Evolutionary conservation across 2,329 filamentous ascomycete genomes (phyloP).

Genomic region (Aspergillus sp.): DNA sequence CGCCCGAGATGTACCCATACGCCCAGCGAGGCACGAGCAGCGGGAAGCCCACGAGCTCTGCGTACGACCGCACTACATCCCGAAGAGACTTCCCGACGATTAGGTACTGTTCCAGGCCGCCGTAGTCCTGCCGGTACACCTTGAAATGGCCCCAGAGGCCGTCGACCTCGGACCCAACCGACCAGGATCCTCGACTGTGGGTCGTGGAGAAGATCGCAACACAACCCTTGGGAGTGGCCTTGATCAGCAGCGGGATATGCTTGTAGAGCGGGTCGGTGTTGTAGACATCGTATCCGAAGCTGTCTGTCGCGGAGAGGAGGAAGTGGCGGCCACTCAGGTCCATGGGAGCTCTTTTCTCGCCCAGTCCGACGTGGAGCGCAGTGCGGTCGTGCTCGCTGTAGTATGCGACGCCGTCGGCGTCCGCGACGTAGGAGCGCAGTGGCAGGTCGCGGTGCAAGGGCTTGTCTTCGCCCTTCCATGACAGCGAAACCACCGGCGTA

Average conservation of each 20-base stretch:
- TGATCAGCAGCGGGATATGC: conserved; percentile 71
- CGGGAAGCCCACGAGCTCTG: conserved; percentile 66
- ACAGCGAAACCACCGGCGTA: conserved; percentile 59
- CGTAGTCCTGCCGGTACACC: conserved; percentile 69
- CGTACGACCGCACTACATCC: conserved; percentile 66
- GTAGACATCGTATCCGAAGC: conserved; percentile 71
- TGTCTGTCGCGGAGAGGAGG: conserved; percentile 66
- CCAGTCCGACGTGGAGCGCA: conserved; percentile 67
- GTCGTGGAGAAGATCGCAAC: conserved; percentile 68
- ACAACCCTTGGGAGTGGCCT: conserved; percentile 62
- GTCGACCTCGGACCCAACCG: conserved; percentile 70
- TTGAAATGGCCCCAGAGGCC: conserved; percentile 75
- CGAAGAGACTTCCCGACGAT: conserved; percentile 65
- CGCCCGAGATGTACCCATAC: conserved; percentile 70
- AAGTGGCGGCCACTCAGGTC: conserved; percentile 67
- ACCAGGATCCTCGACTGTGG: conserved; percentile 63
- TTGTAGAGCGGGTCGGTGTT: conserved; percentile 73
- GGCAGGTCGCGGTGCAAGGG: conserved; percentile 63
- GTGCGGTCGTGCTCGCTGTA: conserved; percentile 63
- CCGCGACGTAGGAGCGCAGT: conserved; percentile 64
- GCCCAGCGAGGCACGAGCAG: conserved; percentile 69
- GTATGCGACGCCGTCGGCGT: conserved; percentile 62
- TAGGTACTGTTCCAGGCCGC: conserved; percentile 69
- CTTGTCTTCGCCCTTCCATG: conserved; percentile 48
- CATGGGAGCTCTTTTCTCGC: conserved; percentile 72